Conservation (phyloP, 805 yeast genomes). For the Ogataea polymorpha region DNA sequence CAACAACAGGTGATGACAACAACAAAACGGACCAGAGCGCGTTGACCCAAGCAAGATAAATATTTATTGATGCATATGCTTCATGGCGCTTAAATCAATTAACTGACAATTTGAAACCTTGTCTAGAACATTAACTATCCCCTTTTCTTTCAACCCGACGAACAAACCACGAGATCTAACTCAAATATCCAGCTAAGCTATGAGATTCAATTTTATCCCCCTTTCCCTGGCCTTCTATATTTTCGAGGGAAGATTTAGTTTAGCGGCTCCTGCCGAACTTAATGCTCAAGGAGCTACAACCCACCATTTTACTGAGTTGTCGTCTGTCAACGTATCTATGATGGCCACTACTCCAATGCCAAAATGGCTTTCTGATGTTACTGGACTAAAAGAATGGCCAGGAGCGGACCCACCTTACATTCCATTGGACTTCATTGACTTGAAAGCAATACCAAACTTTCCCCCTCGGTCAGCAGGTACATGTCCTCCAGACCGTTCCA, state of each 20-base stretch:
- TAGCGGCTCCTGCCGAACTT: constrained; percentile 5
- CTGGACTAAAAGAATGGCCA: constrained; percentile 82
- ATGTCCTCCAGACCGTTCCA: constrained; percentile 50
- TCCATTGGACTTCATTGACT: constrained; percentile 68
- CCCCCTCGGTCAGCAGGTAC: constrained; percentile 52
- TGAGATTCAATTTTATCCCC: neutral
- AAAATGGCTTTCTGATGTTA: constrained; percentile 69
- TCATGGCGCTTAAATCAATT: constrained; percentile 4
- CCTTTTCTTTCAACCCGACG: neutral
- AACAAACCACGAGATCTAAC: too few species aligned
- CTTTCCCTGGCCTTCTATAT: neutral
- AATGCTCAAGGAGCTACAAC: neutral
- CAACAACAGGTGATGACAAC: constrained; percentile 1
- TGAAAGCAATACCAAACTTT: constrained; percentile 47
- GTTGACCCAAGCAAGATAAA: constrained; percentile 4
- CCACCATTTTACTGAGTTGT: constrained; percentile 13
- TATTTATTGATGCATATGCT: neutral
- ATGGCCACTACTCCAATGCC: constrained; percentile 50
- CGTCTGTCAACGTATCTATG: constrained; percentile 24
- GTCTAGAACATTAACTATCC: neutral
- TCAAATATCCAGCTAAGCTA: neutral
- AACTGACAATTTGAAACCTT: neutral
- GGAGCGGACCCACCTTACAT: constrained; percentile 84
- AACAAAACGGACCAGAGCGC: constrained; percentile 2
- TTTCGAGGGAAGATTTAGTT: neutral